Percentiles rank a stretch among this genome's conserved stretches.
phyloP scores from a whole-genome alignment of 805 yeast genomes.

The Blastobotrys chiropterorum region DNA sequence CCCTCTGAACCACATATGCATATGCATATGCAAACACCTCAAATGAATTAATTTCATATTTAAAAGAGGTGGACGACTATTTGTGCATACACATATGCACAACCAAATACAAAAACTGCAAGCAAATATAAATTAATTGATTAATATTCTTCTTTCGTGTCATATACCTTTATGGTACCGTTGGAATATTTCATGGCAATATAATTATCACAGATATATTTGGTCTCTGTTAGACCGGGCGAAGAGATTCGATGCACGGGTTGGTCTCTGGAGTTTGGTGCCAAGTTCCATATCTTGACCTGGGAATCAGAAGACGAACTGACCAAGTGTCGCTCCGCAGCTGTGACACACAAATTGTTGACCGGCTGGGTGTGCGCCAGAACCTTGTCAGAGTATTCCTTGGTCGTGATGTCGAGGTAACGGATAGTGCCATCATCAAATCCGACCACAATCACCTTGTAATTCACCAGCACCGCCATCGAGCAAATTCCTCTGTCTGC shows the following conservation, averaged over 20 bases:
- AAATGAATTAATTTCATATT: not conserved
- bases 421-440: not conserved
- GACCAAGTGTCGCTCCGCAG: constrained; percentile 8
- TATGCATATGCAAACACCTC: not conserved
- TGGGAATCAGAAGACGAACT: constrained; percentile 21
- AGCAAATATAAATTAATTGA: not conserved
- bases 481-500: not conserved
- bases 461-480: not conserved
- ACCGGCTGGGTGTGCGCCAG: not conserved
- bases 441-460: not conserved
- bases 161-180: not conserved
- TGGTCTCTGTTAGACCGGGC: not conserved
- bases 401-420: not conserved
- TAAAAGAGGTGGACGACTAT: too few relatives aligned
- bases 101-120: too few relatives aligned
- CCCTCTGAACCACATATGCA: too few relatives aligned
- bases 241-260: not conserved
- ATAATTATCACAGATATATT: not conserved
- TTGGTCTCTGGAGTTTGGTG: not conserved
- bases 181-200: not conserved
- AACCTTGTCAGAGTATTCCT: not conserved
- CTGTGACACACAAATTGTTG: not conserved
- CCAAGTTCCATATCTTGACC: constrained; percentile 19
- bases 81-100: too few relatives aligned
- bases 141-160: not conserved